phyloP scores from a whole-genome alignment of 768 basidiomycete species.

The Amylocystis lapponica region DNA sequence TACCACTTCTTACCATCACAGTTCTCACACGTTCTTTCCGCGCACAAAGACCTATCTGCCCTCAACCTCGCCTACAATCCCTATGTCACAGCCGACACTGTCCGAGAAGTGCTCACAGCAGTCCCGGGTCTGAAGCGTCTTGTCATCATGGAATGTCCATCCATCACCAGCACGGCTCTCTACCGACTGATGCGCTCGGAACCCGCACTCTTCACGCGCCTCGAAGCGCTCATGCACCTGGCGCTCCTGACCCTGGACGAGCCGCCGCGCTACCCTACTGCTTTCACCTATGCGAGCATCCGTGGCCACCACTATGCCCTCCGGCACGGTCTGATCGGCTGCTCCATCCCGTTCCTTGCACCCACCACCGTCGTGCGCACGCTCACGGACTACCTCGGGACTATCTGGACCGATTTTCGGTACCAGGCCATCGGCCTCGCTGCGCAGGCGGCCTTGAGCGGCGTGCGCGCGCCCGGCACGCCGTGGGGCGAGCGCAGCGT shows the following conservation, averaged over 20 bases:
- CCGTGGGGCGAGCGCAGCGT: too few species aligned
- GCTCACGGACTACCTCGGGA: too few species aligned
- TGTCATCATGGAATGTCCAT: slow-evolving; percentile 20
- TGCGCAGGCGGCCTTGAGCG: too few species aligned
- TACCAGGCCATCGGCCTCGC: too few species aligned
- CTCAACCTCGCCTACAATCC: slow-evolving; percentile 27
- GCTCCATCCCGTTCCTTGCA: too few species aligned
- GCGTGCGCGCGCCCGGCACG: too few species aligned
- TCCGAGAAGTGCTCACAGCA: slow-evolving; percentile 18
- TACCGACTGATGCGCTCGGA: slow-evolving; percentile 16
- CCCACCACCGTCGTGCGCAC: too few species aligned
- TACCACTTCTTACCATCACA: slow-evolving; percentile 21
- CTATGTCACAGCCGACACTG: slow-evolving; percentile 12
- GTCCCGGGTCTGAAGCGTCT: slow-evolving; percentile 22
- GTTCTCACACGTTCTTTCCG: slow-evolving; percentile 13
- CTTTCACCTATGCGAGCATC: slow-evolving; percentile 14
- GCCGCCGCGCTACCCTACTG: slow-evolving; percentile 11
- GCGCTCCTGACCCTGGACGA: slow-evolving; percentile 12
- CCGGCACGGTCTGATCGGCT: neutral
- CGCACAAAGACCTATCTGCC: slow-evolving; percentile 5
- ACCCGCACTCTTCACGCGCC: slow-evolving; percentile 22
- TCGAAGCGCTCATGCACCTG: slow-evolving; percentile 21
- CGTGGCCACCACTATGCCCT: neutral
- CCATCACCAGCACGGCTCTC: slow-evolving; percentile 18
- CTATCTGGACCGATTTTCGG: too few species aligned